Evolutionary conservation across 2,329 filamentous ascomycete genomes (phyloP).

Genomic region (Aspergillus fructus): DNA sequence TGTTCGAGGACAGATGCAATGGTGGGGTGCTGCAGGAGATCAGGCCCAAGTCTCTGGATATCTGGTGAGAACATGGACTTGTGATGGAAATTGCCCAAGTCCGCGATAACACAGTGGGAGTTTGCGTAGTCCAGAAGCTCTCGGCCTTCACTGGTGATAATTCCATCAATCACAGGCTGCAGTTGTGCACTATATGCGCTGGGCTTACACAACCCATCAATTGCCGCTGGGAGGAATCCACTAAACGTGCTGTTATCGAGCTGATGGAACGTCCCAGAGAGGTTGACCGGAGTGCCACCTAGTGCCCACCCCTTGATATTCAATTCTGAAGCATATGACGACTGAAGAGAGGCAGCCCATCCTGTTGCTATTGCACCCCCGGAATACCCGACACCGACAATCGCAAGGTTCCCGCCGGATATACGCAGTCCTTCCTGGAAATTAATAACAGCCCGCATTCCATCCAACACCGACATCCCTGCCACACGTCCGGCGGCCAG

Average conservation of each 20-base stretch:
- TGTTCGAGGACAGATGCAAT: background rate
- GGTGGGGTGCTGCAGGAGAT: background rate
- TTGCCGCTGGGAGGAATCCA: conserved; percentile 25
- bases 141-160: conserved; percentile 22
- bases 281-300: conserved; percentile 28
- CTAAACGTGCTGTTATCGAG: conserved; percentile 25
- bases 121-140: conserved; percentile 15
- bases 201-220: conserved; percentile 23
- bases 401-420: conserved; percentile 17
- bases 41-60: conserved; percentile 20
- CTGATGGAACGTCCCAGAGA: conserved; percentile 24
- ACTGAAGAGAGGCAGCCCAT: conserved; percentile 54
- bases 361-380: conserved; percentile 55
- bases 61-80: conserved; percentile 22
- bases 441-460: conserved; percentile 40
- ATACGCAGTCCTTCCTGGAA: conserved; percentile 25
- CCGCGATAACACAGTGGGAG: conserved; percentile 18
- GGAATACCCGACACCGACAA: conserved; percentile 55
- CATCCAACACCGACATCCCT: conserved; percentile 48
- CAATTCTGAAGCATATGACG: conserved; percentile 55
- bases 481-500: conserved; percentile 44
- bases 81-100: conserved; percentile 19
- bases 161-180: conserved; percentile 18
- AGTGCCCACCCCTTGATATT: conserved; percentile 38
- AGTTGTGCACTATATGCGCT: conserved; percentile 27